These are phyloP conservation scores for Penicillium verhagenii DNA, from an alignment of 495 filamentous ascomycete species.

Conservation along the genomic window DNA sequence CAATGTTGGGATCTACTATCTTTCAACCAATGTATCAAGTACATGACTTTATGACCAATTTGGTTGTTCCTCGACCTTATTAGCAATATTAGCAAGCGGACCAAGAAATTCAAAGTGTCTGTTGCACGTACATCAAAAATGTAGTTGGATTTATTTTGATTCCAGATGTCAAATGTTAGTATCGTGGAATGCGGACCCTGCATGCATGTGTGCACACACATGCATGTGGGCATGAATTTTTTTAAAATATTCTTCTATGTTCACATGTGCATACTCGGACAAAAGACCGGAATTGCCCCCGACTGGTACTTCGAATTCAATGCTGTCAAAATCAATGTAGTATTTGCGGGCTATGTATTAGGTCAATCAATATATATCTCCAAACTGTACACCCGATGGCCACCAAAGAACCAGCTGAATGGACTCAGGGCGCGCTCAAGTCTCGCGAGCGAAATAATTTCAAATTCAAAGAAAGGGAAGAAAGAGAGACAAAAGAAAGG, in stretches of 20 bases:
- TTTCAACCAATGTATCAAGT: background rate
- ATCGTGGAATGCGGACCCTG: too few relatives aligned
- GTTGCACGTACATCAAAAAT: too few relatives aligned
- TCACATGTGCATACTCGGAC: too few relatives aligned
- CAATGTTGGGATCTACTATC: background rate
- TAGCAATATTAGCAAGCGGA: conserved; percentile 1
- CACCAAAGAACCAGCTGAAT: conserved; percentile 1
- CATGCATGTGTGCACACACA: too few relatives aligned
- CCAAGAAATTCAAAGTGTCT: background rate
- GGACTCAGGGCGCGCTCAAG: background rate
- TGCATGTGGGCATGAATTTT: too few relatives aligned
- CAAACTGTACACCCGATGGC: background rate
- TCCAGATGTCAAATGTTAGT: too few relatives aligned
- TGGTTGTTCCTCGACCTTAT: background rate
- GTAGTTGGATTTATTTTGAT: too few relatives aligned
- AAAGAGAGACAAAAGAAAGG: background rate
- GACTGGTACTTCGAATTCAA: background rate
- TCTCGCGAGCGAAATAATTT: background rate
- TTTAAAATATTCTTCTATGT: too few relatives aligned
- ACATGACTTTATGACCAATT: conserved; percentile 1
- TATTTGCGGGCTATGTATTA: conserved; percentile 5
- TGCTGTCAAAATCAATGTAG: background rate
- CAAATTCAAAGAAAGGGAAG: background rate
- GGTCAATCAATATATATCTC: conserved; percentile 3
- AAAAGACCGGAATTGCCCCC: too few relatives aligned